Evolutionary conservation across 352 stramenopile genomes (phyloP).

Genomic region (Thalassiosira pacifica): DNA sequence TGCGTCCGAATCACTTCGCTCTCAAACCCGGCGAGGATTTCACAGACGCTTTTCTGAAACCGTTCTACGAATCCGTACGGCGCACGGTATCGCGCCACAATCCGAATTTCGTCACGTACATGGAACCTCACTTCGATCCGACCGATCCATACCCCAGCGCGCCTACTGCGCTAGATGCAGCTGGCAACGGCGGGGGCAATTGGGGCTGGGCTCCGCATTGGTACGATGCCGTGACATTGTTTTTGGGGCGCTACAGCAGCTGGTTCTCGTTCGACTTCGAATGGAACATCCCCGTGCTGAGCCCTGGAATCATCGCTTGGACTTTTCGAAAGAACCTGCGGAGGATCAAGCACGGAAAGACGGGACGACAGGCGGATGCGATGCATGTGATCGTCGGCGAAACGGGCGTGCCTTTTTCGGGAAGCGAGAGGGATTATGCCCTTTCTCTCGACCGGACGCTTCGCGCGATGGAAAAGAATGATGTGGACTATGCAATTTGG

Average conservation of each 20-base stretch:
- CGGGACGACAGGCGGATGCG: neutral
- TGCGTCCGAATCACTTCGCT: constrained; percentile 47
- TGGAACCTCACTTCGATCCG: constrained; percentile 34
- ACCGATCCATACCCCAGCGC: constrained; percentile 35
- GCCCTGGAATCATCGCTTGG: constrained; percentile 27
- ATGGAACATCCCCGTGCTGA: constrained; percentile 9
- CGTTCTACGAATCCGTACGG: constrained; percentile 35
- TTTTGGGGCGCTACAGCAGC: constrained; percentile 33
- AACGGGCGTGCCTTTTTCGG: constrained; percentile 56
- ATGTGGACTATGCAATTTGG: constrained; percentile 91
- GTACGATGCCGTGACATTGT: constrained; percentile 91
- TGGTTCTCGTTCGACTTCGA: constrained; percentile 1
- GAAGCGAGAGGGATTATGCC: neutral
- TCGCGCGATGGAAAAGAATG: constrained; percentile 85
- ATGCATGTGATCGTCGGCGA: constrained; percentile 60
- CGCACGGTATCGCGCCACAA: constrained; percentile 17
- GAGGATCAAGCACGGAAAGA: neutral
- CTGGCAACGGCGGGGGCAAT: neutral
- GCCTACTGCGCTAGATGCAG: neutral
- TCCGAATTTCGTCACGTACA: constrained; percentile 21
- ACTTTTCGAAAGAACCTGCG: constrained; percentile 10
- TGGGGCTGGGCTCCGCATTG: constrained; percentile 81
- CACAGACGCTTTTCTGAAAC: constrained; percentile 29
- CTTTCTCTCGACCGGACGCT: constrained; percentile 88
- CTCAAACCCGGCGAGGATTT: constrained; percentile 32